Evolutionary conservation across 2,329 filamentous ascomycete species (phyloP), one percentile per base, ranked within the genome.

Genomic region (Whalleya microplaca): DNA sequence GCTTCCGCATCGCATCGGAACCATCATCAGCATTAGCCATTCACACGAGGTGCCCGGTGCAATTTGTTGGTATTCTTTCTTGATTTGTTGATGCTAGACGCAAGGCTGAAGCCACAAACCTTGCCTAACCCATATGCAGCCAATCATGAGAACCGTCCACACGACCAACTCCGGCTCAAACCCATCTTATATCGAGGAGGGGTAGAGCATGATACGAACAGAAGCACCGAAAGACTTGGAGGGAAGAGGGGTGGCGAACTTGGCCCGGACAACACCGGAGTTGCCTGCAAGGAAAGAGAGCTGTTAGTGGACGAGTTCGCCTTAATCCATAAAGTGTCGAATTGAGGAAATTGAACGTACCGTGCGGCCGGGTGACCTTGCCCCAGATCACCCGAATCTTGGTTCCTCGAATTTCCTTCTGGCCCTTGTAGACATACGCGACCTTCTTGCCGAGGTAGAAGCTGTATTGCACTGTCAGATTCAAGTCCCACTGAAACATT

Each of bases 351-450:
- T 42, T 27, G 32, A 45, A 51, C 55, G 72, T 90, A 94, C 91
- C 94, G 83, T 98, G 94, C 78, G 92, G 89, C 76, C 92, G 85
- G 77, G 92, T 96, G 78, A 98, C 89, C 86, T 96, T 97, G 84
- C 94, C 94, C 92, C 93, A 98, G 84, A 98, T 97, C 72, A 98
- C 90, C 76, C 94, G 88, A 83, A 98, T 96, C 89, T 98, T 98
- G 79, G 92, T 94, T 78, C 95, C 95, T 74, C 94, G 91, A 76
- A 96, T 86, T 85, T 96, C 92, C 82, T 88, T 93, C 81, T 91
- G 88, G 72, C 89, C 94, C 76, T 93, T 92, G 87, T 98, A 99
- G 81, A 99, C 92, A 81, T 92, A 99, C 78, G 95, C 95, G 78
- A 98, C 88, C 84, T 93, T 93, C 90, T 99, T 99, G 83, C 95